Percentiles rank a stretch among this genome's conserved stretches.
Evolutionary conservation across 140 eudicot species (phyloP).

Genomic region (Stevia rebaudiana): DNA sequence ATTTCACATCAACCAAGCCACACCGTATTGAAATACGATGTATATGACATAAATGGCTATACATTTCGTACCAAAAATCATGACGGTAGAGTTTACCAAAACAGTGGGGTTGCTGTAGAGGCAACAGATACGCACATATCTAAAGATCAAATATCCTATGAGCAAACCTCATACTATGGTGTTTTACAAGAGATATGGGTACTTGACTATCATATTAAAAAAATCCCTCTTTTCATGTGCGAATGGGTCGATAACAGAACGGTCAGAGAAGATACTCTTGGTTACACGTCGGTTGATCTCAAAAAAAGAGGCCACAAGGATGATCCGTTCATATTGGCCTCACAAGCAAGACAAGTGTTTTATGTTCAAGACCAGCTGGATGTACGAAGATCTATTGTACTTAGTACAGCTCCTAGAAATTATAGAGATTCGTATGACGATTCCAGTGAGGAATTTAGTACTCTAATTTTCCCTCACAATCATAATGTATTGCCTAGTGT

Average conservation of each 20-base stretch:
- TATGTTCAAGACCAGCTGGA: background rate
- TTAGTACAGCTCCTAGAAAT: background rate
- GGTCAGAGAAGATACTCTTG: background rate
- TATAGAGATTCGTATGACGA: background rate
- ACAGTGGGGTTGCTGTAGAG: background rate
- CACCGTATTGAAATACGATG: background rate
- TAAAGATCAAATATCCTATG: background rate
- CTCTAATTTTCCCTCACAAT: background rate
- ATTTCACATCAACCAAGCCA: background rate
- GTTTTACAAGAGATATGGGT: background rate
- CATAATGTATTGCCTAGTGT: background rate
- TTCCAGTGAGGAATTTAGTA: constrained; percentile 2
- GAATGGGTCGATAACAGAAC: background rate
- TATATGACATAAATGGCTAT: background rate
- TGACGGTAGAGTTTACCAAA: background rate
- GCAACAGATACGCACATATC: background rate
- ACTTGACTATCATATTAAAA: background rate
- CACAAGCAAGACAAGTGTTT: background rate
- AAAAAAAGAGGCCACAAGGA: background rate
- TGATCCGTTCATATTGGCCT: background rate
- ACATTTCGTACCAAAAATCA: background rate
- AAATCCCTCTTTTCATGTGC: background rate
- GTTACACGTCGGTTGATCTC: background rate
- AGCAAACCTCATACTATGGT: background rate
- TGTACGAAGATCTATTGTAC: background rate